phyloP scores from a whole-genome alignment of 139 green algal genomes.

The Chlamydomonas applanata region DNA sequence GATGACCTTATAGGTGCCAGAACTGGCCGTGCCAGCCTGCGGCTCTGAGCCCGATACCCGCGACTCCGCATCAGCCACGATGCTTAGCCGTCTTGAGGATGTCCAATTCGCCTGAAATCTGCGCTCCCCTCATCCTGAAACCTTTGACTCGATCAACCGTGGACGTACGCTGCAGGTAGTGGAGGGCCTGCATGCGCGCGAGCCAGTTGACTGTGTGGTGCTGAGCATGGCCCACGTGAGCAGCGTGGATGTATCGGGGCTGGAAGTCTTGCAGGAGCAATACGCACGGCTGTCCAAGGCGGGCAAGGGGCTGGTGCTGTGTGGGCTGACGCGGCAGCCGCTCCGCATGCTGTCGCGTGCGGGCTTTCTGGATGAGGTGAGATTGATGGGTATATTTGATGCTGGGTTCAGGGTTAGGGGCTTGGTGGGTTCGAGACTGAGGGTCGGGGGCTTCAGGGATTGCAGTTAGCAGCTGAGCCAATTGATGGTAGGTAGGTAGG shows the following conservation, averaged over 20 bases:
- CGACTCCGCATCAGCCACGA: too few species aligned
- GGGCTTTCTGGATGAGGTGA: conserved; percentile 29
- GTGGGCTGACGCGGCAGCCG: conserved; percentile 27
- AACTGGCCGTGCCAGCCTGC: too few species aligned
- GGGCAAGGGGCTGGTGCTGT: conserved; percentile 31
- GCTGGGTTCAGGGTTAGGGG: background rate
- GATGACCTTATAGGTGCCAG: too few species aligned
- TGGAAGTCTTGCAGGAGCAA: conserved; percentile 29
- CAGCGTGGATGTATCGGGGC: conserved; percentile 25
- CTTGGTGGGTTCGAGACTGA: background rate
- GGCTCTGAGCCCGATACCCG: too few species aligned
- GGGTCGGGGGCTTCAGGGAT: background rate
- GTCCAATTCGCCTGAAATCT: too few species aligned
- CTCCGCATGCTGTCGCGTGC: conserved; percentile 30
- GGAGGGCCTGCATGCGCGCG: background rate
- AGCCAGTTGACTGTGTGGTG: conserved; percentile 20
- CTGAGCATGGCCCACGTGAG: conserved; percentile 27
- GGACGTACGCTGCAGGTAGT: background rate
- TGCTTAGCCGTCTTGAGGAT: too few species aligned
- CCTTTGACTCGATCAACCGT: background rate
- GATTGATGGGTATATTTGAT: background rate
- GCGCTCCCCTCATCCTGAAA: too few species aligned
- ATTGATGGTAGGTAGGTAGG: too few species aligned
- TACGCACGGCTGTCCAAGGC: background rate
- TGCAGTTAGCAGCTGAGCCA: too few species aligned